phyloP scores from a whole-genome alignment of 352 stramenopile genomes.

The Phytophthora hibernalis region DNA sequence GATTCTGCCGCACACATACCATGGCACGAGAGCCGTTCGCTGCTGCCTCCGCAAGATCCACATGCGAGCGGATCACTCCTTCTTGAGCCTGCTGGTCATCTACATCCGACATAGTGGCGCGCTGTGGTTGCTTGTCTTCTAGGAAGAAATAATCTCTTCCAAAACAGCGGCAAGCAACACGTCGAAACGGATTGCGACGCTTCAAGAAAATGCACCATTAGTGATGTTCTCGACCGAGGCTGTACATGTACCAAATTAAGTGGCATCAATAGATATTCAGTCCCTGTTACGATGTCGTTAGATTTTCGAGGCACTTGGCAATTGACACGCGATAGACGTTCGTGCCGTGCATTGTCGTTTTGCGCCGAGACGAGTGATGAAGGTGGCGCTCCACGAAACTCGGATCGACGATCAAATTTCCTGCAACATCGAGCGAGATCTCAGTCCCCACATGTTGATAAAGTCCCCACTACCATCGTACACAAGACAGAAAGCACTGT shows the following conservation, averaged over 20 bases:
- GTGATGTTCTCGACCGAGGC: too few relatives aligned
- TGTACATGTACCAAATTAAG: neutral
- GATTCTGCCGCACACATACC: slow-evolving; percentile 27
- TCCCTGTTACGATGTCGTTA: slow-evolving; percentile 38
- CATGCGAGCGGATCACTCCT: slow-evolving; percentile 65
- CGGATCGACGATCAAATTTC: slow-evolving; percentile 83
- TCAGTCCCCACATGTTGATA: slow-evolving; percentile 83
- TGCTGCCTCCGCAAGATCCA: slow-evolving; percentile 67
- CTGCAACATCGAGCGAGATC: slow-evolving; percentile 70
- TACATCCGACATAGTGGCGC: slow-evolving; percentile 32
- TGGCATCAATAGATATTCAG: slow-evolving; percentile 19
- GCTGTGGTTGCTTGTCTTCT: neutral
- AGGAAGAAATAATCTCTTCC: neutral
- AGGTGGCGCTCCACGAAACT: slow-evolving; percentile 84
- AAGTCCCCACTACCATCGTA: slow-evolving; percentile 58
- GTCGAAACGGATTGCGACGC: slow-evolving; percentile 33
- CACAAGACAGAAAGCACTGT: slow-evolving; percentile 9
- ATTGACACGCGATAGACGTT: slow-evolving; percentile 72
- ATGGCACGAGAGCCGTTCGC: slow-evolving; percentile 69
- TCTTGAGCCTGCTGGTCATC: slow-evolving; percentile 46
- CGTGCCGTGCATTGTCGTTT: slow-evolving; percentile 67
- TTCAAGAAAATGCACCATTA: slow-evolving; percentile 1
- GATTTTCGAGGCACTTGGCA: slow-evolving; percentile 68
- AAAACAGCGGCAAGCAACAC: slow-evolving; percentile 3
- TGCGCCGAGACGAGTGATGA: slow-evolving; percentile 71